Percentiles rank a stretch among this genome's conserved stretches.
phyloP scores from a whole-genome alignment of 2,329 filamentous ascomycete species.

The Parasarocladium wereldwijsianum region DNA sequence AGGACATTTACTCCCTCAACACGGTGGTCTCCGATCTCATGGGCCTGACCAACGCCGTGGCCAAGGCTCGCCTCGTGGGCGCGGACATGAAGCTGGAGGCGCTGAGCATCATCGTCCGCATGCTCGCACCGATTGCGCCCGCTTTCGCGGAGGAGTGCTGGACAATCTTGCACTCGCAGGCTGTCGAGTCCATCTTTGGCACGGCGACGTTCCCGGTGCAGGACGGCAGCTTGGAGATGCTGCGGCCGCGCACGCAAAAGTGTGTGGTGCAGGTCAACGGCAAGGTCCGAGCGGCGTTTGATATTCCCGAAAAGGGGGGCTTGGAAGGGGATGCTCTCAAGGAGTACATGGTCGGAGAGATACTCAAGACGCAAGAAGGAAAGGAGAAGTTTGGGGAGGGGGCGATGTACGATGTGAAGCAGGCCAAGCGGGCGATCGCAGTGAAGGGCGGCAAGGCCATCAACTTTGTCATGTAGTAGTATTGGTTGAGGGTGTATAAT shows the following conservation, averaged over 20 bases:
- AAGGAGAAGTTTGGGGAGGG: conserved; percentile 36
- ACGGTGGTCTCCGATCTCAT: conserved; percentile 75
- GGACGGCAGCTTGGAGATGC: conserved; percentile 34
- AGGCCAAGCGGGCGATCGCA: conserved; percentile 50
- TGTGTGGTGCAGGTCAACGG: conserved; percentile 70
- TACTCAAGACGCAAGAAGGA: conserved; percentile 48
- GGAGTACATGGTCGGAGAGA: conserved; percentile 45
- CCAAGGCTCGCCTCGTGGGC: conserved; percentile 26
- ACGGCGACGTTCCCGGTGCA: conserved; percentile 41
- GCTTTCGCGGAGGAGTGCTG: conserved; percentile 74
- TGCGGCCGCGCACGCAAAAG: conserved; percentile 32
- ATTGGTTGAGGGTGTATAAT: too few species aligned
- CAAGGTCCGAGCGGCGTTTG: conserved; percentile 55
- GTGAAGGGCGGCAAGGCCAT: conserved; percentile 53
- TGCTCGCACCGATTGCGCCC: conserved; percentile 68
- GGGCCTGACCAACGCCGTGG: conserved; percentile 58
- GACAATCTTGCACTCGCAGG: conserved; percentile 35
- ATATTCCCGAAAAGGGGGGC: conserved; percentile 36
- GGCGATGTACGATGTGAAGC: conserved; percentile 27
- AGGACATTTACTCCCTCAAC: conserved; percentile 63
- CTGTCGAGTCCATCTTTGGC: conserved; percentile 23
- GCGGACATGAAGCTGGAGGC: conserved; percentile 31
- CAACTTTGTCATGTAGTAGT: conserved; percentile 52
- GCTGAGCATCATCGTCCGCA: conserved; percentile 43
- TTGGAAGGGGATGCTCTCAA: conserved; percentile 30